phyloP scores from a whole-genome alignment of 306 rosid species.

The Ochetophila trinervis region DNA sequence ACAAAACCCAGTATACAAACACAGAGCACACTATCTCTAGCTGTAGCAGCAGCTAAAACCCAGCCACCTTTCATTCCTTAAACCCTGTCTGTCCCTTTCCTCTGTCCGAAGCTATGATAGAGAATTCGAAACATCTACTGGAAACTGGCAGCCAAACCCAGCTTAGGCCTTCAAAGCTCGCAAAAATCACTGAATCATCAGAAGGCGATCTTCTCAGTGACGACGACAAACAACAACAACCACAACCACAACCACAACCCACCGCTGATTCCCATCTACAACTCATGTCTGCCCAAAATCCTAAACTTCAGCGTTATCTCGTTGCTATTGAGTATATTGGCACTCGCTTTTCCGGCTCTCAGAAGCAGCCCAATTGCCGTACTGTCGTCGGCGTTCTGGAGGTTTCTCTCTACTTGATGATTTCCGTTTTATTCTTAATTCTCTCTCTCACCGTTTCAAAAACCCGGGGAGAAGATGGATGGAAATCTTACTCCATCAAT shows the following conservation, averaged over 20 bases:
- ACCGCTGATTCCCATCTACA: background rate
- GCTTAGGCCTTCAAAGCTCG: constrained; percentile 51
- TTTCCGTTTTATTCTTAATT: too few relatives aligned
- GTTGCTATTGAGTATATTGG: constrained; percentile 85
- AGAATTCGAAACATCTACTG: constrained; percentile 41
- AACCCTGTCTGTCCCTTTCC: too few relatives aligned
- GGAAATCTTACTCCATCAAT: too few relatives aligned
- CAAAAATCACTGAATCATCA: constrained; percentile 32
- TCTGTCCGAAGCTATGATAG: constrained; percentile 35
- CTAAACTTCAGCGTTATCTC: constrained; percentile 67
- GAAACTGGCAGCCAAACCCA: constrained; percentile 31
- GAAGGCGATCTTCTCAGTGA: constrained; percentile 7
- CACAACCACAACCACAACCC: constrained; percentile 2
- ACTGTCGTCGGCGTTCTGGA: constrained; percentile 84
- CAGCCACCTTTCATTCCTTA: too few relatives aligned
- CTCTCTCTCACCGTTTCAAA: too few relatives aligned
- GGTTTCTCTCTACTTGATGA: constrained; percentile 29
- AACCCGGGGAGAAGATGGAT: too few relatives aligned
- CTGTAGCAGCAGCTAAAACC: too few relatives aligned
- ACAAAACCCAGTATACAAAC: background rate
- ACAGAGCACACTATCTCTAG: too few relatives aligned
- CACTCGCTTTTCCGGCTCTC: constrained; percentile 82
- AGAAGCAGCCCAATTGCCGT: constrained; percentile 72
- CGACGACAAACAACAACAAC: constrained; percentile 20
- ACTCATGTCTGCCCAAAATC: constrained; percentile 20